Conservation (phyloP, 1,284 basidiomycete species). For the Inonotus obliquus region DNA sequence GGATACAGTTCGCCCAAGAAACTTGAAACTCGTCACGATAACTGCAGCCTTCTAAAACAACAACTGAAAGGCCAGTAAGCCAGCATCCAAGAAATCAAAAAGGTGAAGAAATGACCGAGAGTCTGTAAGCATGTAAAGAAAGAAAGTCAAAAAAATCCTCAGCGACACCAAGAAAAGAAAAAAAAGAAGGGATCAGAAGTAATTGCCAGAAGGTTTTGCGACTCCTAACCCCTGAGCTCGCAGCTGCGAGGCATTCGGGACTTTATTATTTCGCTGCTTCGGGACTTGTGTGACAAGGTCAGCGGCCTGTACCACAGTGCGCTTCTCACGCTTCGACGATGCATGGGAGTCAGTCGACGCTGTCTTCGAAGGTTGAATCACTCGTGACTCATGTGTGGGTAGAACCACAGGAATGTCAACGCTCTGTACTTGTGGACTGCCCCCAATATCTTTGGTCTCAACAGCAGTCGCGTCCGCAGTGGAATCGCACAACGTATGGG, state of each 20-base stretch:
- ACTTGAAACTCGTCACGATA: too few relatives aligned
- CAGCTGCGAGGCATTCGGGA: conserved; percentile 5
- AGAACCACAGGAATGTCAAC: conserved; percentile 12
- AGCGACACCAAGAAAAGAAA: background rate
- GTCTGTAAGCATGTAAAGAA: background rate
- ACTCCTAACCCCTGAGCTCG: background rate
- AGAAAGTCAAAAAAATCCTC: background rate
- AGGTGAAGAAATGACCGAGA: too few relatives aligned
- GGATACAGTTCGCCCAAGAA: too few relatives aligned
- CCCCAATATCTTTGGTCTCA: background rate
- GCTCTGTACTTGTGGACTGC: background rate
- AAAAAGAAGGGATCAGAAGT: background rate
- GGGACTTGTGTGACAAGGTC: background rate
- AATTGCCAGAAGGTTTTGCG: conserved; percentile 4
- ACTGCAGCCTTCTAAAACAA: too few relatives aligned
- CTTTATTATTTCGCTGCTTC: background rate
- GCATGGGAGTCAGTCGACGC: background rate
- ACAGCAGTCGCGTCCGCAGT: conserved; percentile 2
- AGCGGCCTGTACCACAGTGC: background rate
- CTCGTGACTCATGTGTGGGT: conserved; percentile 4
- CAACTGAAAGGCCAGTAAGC: too few relatives aligned
- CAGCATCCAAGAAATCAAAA: too few relatives aligned
- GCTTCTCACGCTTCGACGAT: conserved; percentile 1
- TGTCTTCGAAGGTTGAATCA: background rate
- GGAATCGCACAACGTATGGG: conserved; percentile 30